Evolutionary conservation across 176 grass and related monocot species (phyloP).

Genomic region (Carex cristatella): DNA sequence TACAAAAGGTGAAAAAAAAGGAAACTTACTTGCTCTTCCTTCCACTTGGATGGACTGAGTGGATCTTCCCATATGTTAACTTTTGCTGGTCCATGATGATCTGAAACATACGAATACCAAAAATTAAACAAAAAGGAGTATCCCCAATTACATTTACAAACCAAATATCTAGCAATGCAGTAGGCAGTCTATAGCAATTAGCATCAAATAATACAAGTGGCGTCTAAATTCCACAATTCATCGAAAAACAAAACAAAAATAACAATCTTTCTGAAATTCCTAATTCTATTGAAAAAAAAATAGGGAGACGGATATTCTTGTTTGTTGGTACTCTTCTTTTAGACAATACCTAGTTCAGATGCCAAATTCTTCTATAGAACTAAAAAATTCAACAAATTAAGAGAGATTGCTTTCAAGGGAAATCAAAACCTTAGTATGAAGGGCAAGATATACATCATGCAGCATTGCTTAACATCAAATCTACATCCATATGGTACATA

Average conservation of each 20-base stretch:
- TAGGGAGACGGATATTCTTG: not conserved
- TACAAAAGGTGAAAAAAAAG: not conserved
- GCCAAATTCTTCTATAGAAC: not conserved
- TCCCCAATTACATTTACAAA: conserved; percentile 6
- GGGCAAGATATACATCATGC: not conserved
- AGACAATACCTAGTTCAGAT: not conserved
- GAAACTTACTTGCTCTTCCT: conserved; percentile 47
- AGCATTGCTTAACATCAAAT: not conserved
- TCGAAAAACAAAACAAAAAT: not conserved
- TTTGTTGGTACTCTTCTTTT: not conserved
- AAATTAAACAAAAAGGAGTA: not conserved
- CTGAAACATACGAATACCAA: conserved; percentile 2
- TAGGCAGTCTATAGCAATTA: not conserved
- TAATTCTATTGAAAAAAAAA: not conserved
- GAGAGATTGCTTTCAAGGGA: not conserved
- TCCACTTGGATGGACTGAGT: conserved; percentile 40
- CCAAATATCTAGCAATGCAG: not conserved
- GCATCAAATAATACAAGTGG: not conserved
- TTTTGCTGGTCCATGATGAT: conserved; percentile 43
- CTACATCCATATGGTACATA: not conserved
- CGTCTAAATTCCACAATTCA: not conserved
- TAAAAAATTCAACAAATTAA: not conserved
- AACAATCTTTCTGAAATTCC: not conserved
- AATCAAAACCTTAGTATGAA: not conserved
- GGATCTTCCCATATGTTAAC: conserved; percentile 49